A percentile compares a stretch with the other conserved stretches of the same genome.
phyloP scores from a whole-genome alignment of 2,329 filamentous ascomycete species.

The Colletotrichum plurivorum region DNA sequence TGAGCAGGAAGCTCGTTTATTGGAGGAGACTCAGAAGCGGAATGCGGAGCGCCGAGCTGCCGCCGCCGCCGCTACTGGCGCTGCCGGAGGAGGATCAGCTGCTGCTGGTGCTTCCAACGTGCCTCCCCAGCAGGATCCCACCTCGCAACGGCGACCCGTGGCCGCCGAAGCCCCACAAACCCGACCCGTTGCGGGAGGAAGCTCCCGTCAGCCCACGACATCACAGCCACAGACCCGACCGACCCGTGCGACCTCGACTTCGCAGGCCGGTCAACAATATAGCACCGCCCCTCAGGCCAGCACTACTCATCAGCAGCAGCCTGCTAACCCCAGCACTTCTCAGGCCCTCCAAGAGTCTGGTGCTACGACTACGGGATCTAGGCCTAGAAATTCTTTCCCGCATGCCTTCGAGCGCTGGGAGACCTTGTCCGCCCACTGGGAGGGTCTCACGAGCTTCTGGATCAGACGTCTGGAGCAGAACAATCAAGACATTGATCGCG shows the following conservation, averaged over 20 bases:
- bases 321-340: constrained; percentile 26
- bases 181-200: constrained; percentile 43
- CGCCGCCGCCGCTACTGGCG: constrained; percentile 60
- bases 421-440: constrained; percentile 96
- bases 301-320: constrained; percentile 36
- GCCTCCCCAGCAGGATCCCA: constrained; percentile 32
- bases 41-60: constrained; percentile 74
- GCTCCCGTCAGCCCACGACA: constrained; percentile 42
- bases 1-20: constrained; percentile 68
- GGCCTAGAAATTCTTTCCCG: constrained; percentile 82
- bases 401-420: constrained; percentile 99
- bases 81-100: constrained; percentile 51
- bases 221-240: constrained; percentile 43
- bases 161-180: constrained; percentile 38
- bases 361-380: constrained; percentile 47
- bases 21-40: constrained; percentile 69
- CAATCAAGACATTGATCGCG: constrained; percentile 84
- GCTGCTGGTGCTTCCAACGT: constrained; percentile 37
- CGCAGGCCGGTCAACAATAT: constrained; percentile 45
- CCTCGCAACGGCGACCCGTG: constrained; percentile 39
- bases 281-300: constrained; percentile 45
- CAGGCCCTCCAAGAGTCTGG: constrained; percentile 52
- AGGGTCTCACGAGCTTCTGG: constrained; percentile 97
- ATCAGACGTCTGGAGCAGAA: constrained; percentile 93
- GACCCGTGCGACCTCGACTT: constrained; percentile 42